Base-by-base conservation (phyloP, 2,329 filamentous ascomycete genomes). In the Botryosphaeria dothidea region DNA sequence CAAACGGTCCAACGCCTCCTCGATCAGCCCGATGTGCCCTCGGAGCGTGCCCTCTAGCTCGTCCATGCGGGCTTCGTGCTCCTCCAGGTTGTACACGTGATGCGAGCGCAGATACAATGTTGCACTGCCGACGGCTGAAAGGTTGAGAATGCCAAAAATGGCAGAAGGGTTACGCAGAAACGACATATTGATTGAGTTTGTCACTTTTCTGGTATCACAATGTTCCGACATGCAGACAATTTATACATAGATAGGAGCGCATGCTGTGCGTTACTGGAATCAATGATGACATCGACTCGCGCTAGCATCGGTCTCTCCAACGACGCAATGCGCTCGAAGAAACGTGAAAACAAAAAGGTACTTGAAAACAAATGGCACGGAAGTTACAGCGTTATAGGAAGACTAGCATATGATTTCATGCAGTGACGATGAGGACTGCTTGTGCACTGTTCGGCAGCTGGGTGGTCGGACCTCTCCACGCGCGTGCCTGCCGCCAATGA, bases 11-110 rank as follows among this genome's bases (percentile, higher is more conserved):
- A 82, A 67, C 5, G 77, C 72, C 38, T 82, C 81, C 67, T 83
- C 80, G 46, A 83, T 83, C 19, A 82, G 57, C 1, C 80, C 80
- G 65, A 82, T 82, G 65, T 83, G 81, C 2, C 80, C 80, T 65
- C 80, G 68, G 38, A 83, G 66, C 15, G 80, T 83, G 6, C 81
- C 80, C 68, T 83, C 81, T 2, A 83, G 74, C 64, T 82, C 80
- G 60, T 83, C 80, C 68, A 82, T 75, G 9, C 80, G 77, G 3
- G 81, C 80, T 72, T 83, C 81, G 68, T 81, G 77, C 66, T 83
- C 80, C 71, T 82, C 77, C 4, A 81, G 74, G 64, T 80, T 81
- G 71, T 79, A 78, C 29, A 77, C 71, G 62, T 80, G 76, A 64
- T 76, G 77, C 0, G 72, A 73, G 64, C 74, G 70, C 9, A 73